A percentile compares a stretch with the other conserved stretches of the same genome.
These are phyloP conservation scores for Magnolia kwangsiensis DNA, from an alignment of 164 flowering plant genomes.

Conservation along the genomic window DNA sequence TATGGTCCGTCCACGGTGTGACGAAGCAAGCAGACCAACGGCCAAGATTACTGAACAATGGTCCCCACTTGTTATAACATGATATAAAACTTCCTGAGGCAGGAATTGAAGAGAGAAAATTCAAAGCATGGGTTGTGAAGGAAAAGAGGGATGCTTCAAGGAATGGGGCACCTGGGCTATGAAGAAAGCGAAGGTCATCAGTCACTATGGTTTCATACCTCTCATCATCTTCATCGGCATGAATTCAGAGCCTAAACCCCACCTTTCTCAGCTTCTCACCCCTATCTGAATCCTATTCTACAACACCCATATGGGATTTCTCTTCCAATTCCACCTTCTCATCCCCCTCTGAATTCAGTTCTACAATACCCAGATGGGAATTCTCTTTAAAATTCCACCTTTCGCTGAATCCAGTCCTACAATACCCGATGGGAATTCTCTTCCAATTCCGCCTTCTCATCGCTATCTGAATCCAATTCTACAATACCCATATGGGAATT, in stretches of 20 bases:
- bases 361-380: neutral
- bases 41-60: no score
- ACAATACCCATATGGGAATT: no score
- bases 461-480: slow-evolving; percentile 28
- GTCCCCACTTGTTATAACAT: no score
- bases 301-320: neutral
- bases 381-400: slow-evolving; percentile 20
- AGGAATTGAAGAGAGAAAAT: neutral
- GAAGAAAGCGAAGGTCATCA: slow-evolving; percentile 70
- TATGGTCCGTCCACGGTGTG: no score
- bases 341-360: slow-evolving; percentile 28
- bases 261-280: slow-evolving; percentile 56
- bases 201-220: slow-evolving; percentile 87
- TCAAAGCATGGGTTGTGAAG: neutral
- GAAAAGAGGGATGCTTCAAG: slow-evolving; percentile 35
- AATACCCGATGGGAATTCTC: neutral
- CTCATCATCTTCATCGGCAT: slow-evolving; percentile 74
- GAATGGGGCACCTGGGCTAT: slow-evolving; percentile 71
- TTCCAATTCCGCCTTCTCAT: slow-evolving; percentile 26
- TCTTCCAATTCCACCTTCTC: slow-evolving; percentile 27
- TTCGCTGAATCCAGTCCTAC: slow-evolving; percentile 32
- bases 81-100: no score
- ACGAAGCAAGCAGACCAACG: no score
- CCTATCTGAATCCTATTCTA: slow-evolving; percentile 43
- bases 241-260: slow-evolving; percentile 82